Base-by-base conservation (phyloP, 2,329 filamentous ascomycete genomes). In the Claviceps sp. region DNA sequence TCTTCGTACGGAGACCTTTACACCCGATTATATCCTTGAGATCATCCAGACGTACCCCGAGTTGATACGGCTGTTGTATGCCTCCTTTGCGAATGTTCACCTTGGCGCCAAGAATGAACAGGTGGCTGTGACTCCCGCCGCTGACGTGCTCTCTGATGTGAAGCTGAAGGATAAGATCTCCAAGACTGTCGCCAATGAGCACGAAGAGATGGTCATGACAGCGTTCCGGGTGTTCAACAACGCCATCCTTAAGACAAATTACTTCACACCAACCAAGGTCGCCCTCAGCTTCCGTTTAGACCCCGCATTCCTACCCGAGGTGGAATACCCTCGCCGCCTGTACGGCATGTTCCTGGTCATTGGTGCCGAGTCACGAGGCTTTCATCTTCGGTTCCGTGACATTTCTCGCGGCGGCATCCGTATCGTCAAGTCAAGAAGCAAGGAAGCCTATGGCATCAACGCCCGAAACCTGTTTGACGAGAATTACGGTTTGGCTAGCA, bases 301-400 rank as follows among this genome's bases (percentile, higher is more conserved):
- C 64, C 88, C 89, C 6, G 77, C 73, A 42, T 98, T 98, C 78
- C 75, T 98, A 40, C 93, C 93, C 4, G 78, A 85, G 55, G 82
- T 90, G 50, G 93, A 98, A 70, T 98, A 98, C 68, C 87, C 93
- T 45, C 88, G 91, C 67, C 88, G 84, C 6, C 76, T 98, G 8
- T 98, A 93, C 62, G 93, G 93, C 58, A 98, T 98, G 93, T 98
- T 98, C 77, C 77, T 98, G 50, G 87, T 98, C 58, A 96, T 98
- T 68, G 89, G 89, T 62, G 91, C 93, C 11, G 93, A 98, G 70
- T 95, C 94, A 63, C 84, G 93, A 58, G 93, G 93, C 39, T 98
- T 98, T 76, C 93, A 98, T 68, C 80, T 98, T 16, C 88, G 93
- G 44, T 98, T 98, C 81, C 84, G 91, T 62, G 93, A 98, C 63